Evolutionary conservation across 805 yeast species (phyloP), one percentile per base, ranked within the genome.

Genomic region (Candida cerambycidarum): DNA sequence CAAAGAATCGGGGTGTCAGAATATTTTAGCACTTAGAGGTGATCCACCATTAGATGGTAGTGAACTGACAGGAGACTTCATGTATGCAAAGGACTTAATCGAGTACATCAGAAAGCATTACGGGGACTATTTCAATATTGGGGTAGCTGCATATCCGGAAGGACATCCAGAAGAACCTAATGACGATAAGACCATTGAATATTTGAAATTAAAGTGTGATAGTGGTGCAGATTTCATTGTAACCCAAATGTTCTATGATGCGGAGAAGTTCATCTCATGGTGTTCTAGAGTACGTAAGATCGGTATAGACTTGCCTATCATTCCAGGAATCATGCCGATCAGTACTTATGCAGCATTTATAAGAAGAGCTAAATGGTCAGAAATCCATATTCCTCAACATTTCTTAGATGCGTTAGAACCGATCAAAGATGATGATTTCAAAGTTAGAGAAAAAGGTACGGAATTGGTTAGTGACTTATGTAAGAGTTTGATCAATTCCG

Each of bases 251-350:
- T 92, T 93, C 63, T 93, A 93, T 64, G 97, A 93, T 58, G 93
- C 76, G 10, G 96, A 90, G 36, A 77, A 76, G 46, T 93, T 92
- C 63, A 76, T 93, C 45, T 55, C 64, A 10, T 93, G 99, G 99
- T 88, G 93, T 55, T 62, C 72, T 14, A 65, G 70, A 46, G 76
- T 92, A 42, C 78, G 92, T 52, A 80, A 73, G 16, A 69, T 71
- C 16, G 97, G 96, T 16, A 77, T 93, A 50, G 72, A 73, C 30
- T 81, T 87, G 41, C 98, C 98, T 21, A 86, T 93, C 51, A 83
- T 93, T 46, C 99, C 99, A 1, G 99, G 99, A 11, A 89, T 93
- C 63, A 93, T 93, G 99, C 99, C 99, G 16, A 90, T 93, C 45
- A 82, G 95, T n/a, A 88, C 97, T 3, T 90, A 92, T 65, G 85